Evolutionary conservation across 1,284 basidiomycete genomes (phyloP).

Genomic region (Ustilago cynodontis): DNA sequence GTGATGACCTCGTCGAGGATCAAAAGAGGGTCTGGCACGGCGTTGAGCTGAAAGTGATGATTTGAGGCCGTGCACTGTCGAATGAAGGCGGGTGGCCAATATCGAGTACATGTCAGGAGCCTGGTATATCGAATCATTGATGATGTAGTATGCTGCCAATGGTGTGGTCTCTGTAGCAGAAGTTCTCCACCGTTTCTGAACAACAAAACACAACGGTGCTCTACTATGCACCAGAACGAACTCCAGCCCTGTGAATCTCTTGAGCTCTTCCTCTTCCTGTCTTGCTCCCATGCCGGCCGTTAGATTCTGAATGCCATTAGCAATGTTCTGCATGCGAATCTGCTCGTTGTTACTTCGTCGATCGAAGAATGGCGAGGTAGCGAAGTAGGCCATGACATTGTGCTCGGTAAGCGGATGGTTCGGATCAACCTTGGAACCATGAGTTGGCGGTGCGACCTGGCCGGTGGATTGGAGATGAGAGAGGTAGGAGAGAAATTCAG

Average conservation of each 20-base stretch:
- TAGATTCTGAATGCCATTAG: constrained; percentile 31
- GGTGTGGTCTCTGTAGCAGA: constrained; percentile 37
- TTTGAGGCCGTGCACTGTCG: constrained; percentile 53
- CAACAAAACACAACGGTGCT: constrained; percentile 56
- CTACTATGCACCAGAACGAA: constrained; percentile 60
- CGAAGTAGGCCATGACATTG: constrained; percentile 65
- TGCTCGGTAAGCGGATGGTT: constrained; percentile 46
- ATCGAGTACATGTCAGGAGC: constrained; percentile 65
- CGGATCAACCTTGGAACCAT: constrained; percentile 17
- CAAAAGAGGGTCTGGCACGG: constrained; percentile 49
- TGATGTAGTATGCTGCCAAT: constrained; percentile 62
- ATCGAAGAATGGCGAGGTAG: constrained; percentile 65
- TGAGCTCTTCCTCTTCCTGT: constrained; percentile 57
- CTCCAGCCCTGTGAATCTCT: constrained; percentile 62
- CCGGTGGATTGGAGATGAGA: constrained; percentile 38
- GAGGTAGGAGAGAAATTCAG: constrained; percentile 60
- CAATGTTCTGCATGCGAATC: constrained; percentile 68
- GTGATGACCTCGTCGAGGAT: constrained; percentile 59
- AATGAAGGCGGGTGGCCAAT: constrained; percentile 58
- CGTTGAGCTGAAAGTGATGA: constrained; percentile 46
- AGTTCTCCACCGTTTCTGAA: constrained; percentile 59
- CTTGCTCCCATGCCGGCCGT: constrained; percentile 13
- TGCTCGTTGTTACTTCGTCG: constrained; percentile 65
- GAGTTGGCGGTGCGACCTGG: constrained; percentile 7
- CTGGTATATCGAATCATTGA: constrained; percentile 63